Base-by-base conservation (phyloP, 2,329 filamentous ascomycete genomes). In the Neofusicoccum parvum region DNA sequence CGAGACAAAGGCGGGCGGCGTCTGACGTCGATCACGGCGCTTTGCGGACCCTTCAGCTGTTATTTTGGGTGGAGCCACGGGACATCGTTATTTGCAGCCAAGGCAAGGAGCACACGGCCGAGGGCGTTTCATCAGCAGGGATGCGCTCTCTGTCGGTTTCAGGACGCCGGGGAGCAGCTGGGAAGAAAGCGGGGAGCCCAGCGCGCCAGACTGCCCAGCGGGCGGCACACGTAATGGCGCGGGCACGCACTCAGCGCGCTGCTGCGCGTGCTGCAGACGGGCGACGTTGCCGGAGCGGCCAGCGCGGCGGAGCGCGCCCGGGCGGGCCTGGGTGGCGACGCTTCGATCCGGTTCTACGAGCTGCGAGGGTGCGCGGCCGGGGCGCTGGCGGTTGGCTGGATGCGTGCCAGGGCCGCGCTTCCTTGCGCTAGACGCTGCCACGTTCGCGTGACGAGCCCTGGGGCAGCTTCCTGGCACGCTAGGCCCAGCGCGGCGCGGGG, bases 11-110 rank as follows among this genome's bases (percentile, higher is more conserved):
- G 32, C 34, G 56, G 56, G 56, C 56, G 27, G 54, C 56, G 56
- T 60, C 56, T 60, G 56, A 60, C 56, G 56, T 60, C 56, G 56
- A 60, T 60, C 56, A n/a, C 41, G 41, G 56, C 56, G 56, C 54
- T 27, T 15, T 17, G 43, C 56, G 43, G 56, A 60, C 56, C 56
- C 56, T 60, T 48, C 27, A 48, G 56, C 43, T 45, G 56, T 60
- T 48, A 60, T 60, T 60, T 60, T 37, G 39, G 56, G 56, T 48
- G 56, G 56, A 48, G 41, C 56, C 56, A 48, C 56, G 56, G 56
- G 56, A 48, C 56, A 60, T 60, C 56, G 56, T 60, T 60, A 60
- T 60, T 60, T 60, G 39, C 56, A 27, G 43, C 32, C 56, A 14
- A 60, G 56, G 56, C 56, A 60, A 60, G 56, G 56, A 60, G 56